Conservation (phyloP, 1,284 basidiomycete species). For the Violaceomyces palustris region DNA sequence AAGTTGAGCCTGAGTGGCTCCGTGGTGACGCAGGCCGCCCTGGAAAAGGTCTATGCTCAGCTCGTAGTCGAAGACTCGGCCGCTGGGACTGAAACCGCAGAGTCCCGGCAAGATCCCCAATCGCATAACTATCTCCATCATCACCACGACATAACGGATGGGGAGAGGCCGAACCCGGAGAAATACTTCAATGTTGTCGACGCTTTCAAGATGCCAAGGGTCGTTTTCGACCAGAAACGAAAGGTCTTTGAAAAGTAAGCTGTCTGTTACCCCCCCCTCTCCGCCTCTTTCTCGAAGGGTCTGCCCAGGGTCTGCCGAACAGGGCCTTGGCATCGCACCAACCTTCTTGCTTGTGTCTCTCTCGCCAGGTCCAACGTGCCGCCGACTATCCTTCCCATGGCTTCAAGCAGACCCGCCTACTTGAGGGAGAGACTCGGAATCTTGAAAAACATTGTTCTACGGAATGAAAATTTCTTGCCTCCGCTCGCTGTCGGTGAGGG, state of each 20-base stretch:
- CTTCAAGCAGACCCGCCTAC: constrained; percentile 23
- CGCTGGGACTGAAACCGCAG: background rate
- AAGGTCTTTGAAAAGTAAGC: constrained; percentile 75
- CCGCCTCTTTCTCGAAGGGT: no score
- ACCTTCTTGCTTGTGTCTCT: no score
- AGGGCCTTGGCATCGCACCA: no score
- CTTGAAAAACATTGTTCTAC: constrained; percentile 37
- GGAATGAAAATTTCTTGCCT: constrained; percentile 51
- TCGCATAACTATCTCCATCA: background rate
- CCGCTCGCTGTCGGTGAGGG: constrained; percentile 30
- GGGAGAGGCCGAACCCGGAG: constrained; percentile 72
- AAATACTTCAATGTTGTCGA: constrained; percentile 78
- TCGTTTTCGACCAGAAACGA: constrained; percentile 79
- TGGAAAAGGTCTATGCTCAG: constrained; percentile 43
- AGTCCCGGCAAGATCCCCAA: no score
- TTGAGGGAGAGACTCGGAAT: constrained; percentile 40
- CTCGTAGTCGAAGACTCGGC: constrained; percentile 43
- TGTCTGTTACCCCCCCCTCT: no score
- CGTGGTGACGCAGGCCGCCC: constrained; percentile 38
- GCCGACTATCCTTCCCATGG: constrained; percentile 28
- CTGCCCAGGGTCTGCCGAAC: no score
- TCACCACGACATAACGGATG: constrained; percentile 36
- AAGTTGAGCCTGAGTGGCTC: constrained; percentile 9
- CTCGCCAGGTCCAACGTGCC: constrained; percentile 2
- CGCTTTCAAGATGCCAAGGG: constrained; percentile 88